Conservation (phyloP, 345 rosid genomes). For the Hypericum perforatum region DNA sequence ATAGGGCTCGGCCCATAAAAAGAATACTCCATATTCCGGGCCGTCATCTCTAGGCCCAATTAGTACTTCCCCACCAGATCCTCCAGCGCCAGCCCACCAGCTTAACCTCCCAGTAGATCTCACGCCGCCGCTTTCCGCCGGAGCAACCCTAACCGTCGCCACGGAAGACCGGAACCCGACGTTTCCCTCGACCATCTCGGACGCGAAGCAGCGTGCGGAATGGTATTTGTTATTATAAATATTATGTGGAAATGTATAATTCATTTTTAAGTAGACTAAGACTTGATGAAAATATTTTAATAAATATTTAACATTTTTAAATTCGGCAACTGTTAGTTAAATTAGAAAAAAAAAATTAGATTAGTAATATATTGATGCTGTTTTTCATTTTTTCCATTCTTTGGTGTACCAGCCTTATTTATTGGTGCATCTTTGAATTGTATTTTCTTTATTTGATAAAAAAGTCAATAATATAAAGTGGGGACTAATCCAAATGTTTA, state of each 20-base stretch:
- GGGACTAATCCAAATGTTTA: too few relatives aligned
- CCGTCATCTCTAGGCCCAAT: conserved; percentile 22
- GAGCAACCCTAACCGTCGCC: conserved; percentile 33
- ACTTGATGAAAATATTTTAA: conserved; percentile 1
- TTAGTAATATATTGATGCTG: too few relatives aligned
- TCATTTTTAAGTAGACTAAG: conserved; percentile 44
- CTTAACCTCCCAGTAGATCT: conserved; percentile 53
- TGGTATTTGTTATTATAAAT: too few relatives aligned
- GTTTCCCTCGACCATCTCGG: conserved; percentile 50
- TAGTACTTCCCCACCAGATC: conserved; percentile 33
- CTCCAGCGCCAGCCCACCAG: conserved; percentile 33
- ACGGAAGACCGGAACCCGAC: conserved; percentile 45
- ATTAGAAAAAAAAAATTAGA: too few relatives aligned
- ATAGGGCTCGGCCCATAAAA: conserved; percentile 17
- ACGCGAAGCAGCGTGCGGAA: conserved; percentile 17
- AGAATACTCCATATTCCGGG: conserved; percentile 26
- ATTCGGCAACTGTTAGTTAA: too few relatives aligned
- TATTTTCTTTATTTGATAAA: too few relatives aligned
- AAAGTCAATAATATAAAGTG: too few relatives aligned
- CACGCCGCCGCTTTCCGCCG: conserved; percentile 22
- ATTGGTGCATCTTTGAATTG: too few relatives aligned
- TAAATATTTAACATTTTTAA: too few relatives aligned
- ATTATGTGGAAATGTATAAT: conserved; percentile 26
- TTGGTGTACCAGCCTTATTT: too few relatives aligned
- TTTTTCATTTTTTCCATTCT: too few relatives aligned